Evolutionary conservation across 768 basidiomycete species (phyloP).

Genomic region (Exsudoporus frostii): DNA sequence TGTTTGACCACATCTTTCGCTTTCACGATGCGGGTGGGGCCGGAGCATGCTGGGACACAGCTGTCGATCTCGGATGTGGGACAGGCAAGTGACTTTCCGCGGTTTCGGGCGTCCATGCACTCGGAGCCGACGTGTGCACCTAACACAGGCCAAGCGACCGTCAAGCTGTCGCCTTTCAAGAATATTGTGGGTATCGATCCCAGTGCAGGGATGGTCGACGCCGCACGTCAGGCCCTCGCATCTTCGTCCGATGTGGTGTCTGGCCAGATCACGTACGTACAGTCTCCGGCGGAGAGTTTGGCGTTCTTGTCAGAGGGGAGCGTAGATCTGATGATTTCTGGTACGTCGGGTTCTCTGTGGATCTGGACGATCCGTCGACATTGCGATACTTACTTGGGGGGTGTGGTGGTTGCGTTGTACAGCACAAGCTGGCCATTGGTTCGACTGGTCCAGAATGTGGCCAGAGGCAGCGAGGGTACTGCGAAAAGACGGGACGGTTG

Average conservation of each 20-base stretch:
- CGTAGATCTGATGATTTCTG: slow-evolving; percentile 69
- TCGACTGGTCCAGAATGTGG: slow-evolving; percentile 72
- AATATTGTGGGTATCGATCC: slow-evolving; percentile 73
- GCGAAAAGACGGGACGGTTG: slow-evolving; percentile 57
- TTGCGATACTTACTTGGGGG: not conserved
- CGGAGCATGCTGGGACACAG: slow-evolving; percentile 45
- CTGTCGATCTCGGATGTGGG: slow-evolving; percentile 80
- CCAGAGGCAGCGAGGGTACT: slow-evolving; percentile 60
- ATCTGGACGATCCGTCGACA: not conserved
- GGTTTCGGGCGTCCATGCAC: no score
- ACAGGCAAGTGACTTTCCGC: slow-evolving; percentile 49
- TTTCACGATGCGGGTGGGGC: slow-evolving; percentile 44
- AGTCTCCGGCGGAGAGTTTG: slow-evolving; percentile 55
- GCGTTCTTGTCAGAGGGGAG: slow-evolving; percentile 45
- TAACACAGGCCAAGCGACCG: slow-evolving; percentile 53
- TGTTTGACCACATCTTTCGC: slow-evolving; percentile 60
- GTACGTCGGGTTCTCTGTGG: slow-evolving; percentile 32
- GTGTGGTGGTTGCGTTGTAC: not conserved
- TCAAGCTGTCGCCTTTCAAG: slow-evolving; percentile 52
- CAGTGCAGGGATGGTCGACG: slow-evolving; percentile 64
- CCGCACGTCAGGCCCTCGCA: slow-evolving; percentile 36
- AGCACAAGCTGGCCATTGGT: slow-evolving; percentile 87
- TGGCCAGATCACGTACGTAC: slow-evolving; percentile 33
- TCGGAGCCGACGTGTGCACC: not conserved
- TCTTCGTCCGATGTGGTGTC: slow-evolving; percentile 1